phyloP scores from a whole-genome alignment of 345 rosid species.

The Corymbia maculata region DNA sequence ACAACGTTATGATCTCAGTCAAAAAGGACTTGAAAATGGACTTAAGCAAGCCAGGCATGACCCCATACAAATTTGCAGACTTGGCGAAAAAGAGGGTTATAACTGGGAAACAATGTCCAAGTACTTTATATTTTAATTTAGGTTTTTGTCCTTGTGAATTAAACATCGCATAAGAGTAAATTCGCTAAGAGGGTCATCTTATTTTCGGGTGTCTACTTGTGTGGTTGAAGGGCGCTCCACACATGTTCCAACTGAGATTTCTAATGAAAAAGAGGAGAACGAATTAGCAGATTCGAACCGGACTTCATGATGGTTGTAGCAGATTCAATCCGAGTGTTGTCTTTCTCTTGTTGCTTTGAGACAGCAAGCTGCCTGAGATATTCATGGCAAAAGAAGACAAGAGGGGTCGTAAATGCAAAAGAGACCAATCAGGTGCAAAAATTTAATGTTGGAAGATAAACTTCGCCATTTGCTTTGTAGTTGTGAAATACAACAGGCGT shows the following conservation, averaged over 20 bases:
- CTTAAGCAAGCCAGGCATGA: not conserved
- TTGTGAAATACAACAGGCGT: not conserved
- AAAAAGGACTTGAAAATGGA: not conserved
- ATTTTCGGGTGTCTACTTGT: not conserved
- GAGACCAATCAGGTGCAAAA: not conserved
- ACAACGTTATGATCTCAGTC: not conserved
- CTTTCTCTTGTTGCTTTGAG: not conserved
- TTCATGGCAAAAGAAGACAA: not conserved
- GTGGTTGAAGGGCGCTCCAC: not conserved
- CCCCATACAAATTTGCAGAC: not conserved
- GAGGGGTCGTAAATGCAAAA: not conserved
- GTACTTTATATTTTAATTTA: not conserved
- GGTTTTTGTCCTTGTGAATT: not conserved
- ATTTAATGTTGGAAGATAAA: not conserved
- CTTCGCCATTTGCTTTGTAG: not conserved
- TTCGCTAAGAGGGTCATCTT: not conserved
- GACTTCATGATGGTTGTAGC: not conserved
- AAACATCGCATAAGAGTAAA: not conserved
- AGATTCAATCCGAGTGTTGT: not conserved
- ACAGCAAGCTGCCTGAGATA: not conserved
- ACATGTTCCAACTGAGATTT: not conserved
- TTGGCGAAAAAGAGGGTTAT: not conserved
- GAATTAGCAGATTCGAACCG: not conserved
- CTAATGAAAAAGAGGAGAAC: not conserved
- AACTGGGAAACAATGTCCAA: not conserved